Evolutionary conservation across 2,329 filamentous ascomycete genomes (phyloP).

Genomic region (Aspergillus brasiliensis): DNA sequence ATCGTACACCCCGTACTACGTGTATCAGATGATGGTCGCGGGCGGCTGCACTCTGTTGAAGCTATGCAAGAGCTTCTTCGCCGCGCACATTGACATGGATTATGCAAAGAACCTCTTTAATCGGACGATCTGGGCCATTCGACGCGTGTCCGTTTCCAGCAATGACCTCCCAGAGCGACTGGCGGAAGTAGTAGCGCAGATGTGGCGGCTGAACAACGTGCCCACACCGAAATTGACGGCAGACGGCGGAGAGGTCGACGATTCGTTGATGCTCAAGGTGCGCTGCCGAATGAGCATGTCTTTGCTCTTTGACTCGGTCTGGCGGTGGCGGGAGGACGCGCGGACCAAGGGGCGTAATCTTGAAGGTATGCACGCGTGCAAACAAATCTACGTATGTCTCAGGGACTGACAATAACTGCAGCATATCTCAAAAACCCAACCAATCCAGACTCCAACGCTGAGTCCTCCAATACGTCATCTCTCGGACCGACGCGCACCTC

Average conservation of each 20-base stretch:
- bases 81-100: conserved; percentile 57
- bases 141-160: conserved; percentile 61
- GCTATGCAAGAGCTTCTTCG: conserved; percentile 67
- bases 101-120: conserved; percentile 61
- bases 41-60: conserved; percentile 66
- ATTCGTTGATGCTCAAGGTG: conserved; percentile 62
- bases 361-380: conserved; percentile 61
- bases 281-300: conserved; percentile 69
- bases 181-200: conserved; percentile 66
- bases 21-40: conserved; percentile 68
- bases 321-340: conserved; percentile 67
- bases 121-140: conserved; percentile 60
- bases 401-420: conserved; percentile 25
- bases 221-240: conserved; percentile 29
- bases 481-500: conserved; percentile 47
- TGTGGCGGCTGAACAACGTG: conserved; percentile 58
- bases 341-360: conserved; percentile 71
- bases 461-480: conserved; percentile 68
- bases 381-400: not conserved
- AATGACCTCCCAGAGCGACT: conserved; percentile 67
- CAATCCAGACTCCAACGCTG: conserved; percentile 75
- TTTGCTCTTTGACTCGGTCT: conserved; percentile 67
- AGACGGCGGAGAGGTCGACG: conserved; percentile 39
- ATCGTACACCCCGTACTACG: conserved; percentile 60
- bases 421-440: conserved; percentile 82